These are phyloP conservation scores for Malus domestica DNA, from an alignment of 306 rosid genomes.

Conservation along the genomic window DNA sequence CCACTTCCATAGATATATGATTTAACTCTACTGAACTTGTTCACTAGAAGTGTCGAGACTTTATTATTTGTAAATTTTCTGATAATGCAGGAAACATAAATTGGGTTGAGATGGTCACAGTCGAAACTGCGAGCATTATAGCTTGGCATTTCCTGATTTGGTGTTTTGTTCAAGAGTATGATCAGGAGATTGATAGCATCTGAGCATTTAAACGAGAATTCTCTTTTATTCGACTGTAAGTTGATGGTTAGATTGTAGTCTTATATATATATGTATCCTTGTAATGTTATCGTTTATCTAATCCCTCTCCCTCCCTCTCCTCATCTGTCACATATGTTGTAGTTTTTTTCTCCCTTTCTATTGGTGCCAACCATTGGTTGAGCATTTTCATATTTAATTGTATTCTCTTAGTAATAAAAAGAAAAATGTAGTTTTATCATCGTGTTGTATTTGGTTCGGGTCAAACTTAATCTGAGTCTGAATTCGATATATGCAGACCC, in stretches of 20 bases:
- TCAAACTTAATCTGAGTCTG: no score
- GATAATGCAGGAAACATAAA: not conserved
- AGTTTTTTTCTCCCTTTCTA: not conserved
- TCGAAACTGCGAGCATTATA: not conserved
- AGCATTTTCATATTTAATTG: slow-evolving; percentile 36
- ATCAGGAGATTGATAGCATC: not conserved
- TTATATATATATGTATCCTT: not conserved
- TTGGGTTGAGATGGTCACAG: not conserved
- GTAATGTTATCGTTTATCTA: slow-evolving; percentile 22
- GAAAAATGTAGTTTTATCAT: not conserved
- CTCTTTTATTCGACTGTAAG: slow-evolving; percentile 11
- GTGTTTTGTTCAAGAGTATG: not conserved
- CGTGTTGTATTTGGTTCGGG: no score
- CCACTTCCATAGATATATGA: not conserved
- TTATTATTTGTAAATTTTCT: not conserved
- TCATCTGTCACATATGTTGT: not conserved
- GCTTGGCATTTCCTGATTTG: not conserved
- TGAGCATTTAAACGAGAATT: not conserved
- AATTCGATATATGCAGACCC: no score
- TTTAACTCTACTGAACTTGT: not conserved
- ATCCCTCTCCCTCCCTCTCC: not conserved
- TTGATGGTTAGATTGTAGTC: slow-evolving; percentile 26
- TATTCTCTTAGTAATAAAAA: slow-evolving; percentile 37
- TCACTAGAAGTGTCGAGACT: not conserved
- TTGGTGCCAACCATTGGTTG: slow-evolving; percentile 28